phyloP scores from a whole-genome alignment of 176 grass and related monocot genomes.

The Bonia amplexicaulis region DNA sequence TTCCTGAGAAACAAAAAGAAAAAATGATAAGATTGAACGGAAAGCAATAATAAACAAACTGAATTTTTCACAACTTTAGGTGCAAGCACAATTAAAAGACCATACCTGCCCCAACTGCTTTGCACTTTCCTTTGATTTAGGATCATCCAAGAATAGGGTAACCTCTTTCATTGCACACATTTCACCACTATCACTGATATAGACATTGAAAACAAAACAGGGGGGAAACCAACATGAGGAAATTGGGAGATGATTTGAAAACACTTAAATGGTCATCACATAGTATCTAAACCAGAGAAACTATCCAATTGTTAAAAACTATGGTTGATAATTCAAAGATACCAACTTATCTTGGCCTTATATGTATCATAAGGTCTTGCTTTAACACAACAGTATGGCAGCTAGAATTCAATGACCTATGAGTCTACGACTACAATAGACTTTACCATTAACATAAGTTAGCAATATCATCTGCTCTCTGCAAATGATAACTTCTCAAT shows the following conservation, averaged over 20 bases:
- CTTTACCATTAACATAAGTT: conserved; percentile 7
- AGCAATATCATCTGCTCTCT: background rate
- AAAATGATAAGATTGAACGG: background rate
- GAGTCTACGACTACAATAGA: background rate
- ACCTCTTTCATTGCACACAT: conserved; percentile 99
- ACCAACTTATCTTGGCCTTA: background rate
- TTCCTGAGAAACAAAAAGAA: conserved; percentile 62
- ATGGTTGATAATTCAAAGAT: background rate
- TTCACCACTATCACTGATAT: conserved; percentile 89
- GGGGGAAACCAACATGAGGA: conserved; percentile 12
- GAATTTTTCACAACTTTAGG: background rate
- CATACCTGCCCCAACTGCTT: conserved; percentile 88
- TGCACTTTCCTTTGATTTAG: conserved; percentile 95
- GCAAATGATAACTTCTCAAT: background rate
- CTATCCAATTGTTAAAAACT: background rate
- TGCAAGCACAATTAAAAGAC: background rate
- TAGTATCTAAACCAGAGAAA: conserved; percentile 2
- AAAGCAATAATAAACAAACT: conserved; percentile 17
- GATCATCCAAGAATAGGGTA: conserved; percentile 89
- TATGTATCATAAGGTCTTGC: background rate
- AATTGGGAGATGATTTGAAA: conserved; percentile 4
- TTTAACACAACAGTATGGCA: background rate
- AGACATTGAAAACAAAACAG: conserved; percentile 22
- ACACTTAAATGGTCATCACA: background rate
- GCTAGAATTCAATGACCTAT: background rate